Conservation (phyloP, 106 monocot genomes). For the Apostasia ramifera region DNA sequence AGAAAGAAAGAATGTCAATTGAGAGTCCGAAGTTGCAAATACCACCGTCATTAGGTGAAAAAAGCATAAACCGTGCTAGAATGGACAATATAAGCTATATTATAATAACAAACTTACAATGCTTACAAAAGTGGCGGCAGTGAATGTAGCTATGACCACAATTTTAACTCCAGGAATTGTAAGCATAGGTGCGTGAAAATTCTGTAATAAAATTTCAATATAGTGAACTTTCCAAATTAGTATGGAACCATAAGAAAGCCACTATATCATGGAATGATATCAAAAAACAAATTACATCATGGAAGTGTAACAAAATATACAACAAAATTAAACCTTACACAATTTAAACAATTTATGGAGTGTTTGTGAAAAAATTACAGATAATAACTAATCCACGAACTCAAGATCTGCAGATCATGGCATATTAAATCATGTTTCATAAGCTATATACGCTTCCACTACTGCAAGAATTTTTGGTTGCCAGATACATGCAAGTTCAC, state of each 20-base stretch:
- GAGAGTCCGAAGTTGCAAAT: not conserved
- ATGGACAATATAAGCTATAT: not conserved
- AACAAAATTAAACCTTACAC: not conserved
- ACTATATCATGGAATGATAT: too few relatives aligned
- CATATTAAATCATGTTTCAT: too few relatives aligned
- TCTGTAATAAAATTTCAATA: slow-evolving; percentile 21
- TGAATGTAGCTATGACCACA: slow-evolving; percentile 61
- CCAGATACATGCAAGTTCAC: too few relatives aligned
- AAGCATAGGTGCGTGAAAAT: slow-evolving; percentile 75
- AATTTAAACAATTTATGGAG: not conserved
- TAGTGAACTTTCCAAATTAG: too few relatives aligned
- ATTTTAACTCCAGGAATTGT: slow-evolving; percentile 61
- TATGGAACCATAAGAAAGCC: too few relatives aligned
- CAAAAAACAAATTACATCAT: too few relatives aligned
- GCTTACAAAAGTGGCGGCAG: slow-evolving; percentile 74
- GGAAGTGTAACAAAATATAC: too few relatives aligned
- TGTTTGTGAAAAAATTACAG: not conserved
- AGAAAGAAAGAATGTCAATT: too few relatives aligned
- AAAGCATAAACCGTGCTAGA: not conserved
- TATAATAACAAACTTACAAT: slow-evolving; percentile 54
- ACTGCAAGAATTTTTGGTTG: too few relatives aligned
- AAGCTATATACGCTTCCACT: too few relatives aligned
- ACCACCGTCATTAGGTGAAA: not conserved
- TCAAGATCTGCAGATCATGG: too few relatives aligned
- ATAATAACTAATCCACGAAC: not conserved